Base-by-base conservation (phyloP, 192 early-diverging fungal genomes). In the Lobosporangium transversale region DNA sequence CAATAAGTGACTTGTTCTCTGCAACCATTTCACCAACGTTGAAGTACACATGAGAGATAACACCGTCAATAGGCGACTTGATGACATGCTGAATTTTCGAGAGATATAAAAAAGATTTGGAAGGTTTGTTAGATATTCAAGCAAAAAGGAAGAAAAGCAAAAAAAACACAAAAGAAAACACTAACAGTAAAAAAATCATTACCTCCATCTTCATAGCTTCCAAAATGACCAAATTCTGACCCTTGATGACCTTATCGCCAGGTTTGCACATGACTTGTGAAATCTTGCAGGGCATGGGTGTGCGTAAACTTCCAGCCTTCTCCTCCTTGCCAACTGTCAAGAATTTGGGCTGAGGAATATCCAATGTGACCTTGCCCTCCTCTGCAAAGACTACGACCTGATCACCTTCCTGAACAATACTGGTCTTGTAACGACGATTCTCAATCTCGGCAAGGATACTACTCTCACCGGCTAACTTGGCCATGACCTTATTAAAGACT, bases 171-270 rank as follows among this genome's bases (percentile, higher is more conserved):
- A 3, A 33, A 64, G 24, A 49, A n/a, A 57, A 49, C 4, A 42
- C 24, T 1, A 43, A 50, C 18, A 71, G 31, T 45, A 48, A 47
- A 56, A 17, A 4, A 3, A 27, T 37, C 42, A 75, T 76, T 85
- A 89, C 88, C 88, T 98, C 97, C 97, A 98, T 98, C 87, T 98
- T 98, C 97, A 98, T 98, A 20, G 97, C 97, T 68, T 98, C 97
- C 31, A 98, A 82, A 31, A 98, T 85, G 3, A 97, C 80, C 31
- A 98, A 76, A 36, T 89, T 86, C 48, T 89, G 84, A 37, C 92
- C 95, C 78, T 94, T 93, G 49, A 87, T 86, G 11, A 98, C 92
- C 35, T 83, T 83, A 31, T 93, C 88, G 17, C 95, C 97, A 23
- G 87, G 74, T 56, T 89, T 82, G 53, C 63, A 68, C 70, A 65